Base-by-base conservation (phyloP, 441 rosid species). In the Adansonia rubrostipa region DNA sequence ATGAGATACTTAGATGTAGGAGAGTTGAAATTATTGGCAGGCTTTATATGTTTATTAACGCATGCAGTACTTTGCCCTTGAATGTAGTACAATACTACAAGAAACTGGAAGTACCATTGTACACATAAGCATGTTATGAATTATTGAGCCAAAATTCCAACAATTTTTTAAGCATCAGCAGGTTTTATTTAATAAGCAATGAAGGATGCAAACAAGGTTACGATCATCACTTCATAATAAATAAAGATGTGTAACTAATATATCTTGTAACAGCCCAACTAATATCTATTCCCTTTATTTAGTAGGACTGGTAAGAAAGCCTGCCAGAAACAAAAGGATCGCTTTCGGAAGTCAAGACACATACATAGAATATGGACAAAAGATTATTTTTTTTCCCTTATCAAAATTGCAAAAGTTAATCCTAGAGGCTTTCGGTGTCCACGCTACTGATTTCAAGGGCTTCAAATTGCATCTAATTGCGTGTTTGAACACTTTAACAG, bases 251-350 rank as follows among this genome's bases (percentile, higher is more conserved):
- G 22, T 40, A 50, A 13, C 62, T 9, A 48, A 24, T 24, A 24
- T 24, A 24, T 24, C 67, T 82, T 61, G 87, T 82, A 81, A 84
- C 85, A 81, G 80, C 80, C 83, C 58, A 60, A 77, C 64, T 15
- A 5, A 60, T 14, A 40, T 0, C 24, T 5, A 48, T 40, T 2
- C 56, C 66, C 11, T 24, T 78, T 48, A 54, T 20, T 17, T 19
- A 15, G 75, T 70, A 54, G 44, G 73, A 68, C 79, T 73, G 79
- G 79, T 77, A 57, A 83, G 79, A 82, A 84, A 78, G 81, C 80
- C 89, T 78, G 80, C 77, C 75, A 58, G 6, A 74, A 50, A 36
- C 50, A 44, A n/a, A 20, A 13, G 6, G 28, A 7, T 17, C 14
- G 28, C 33, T 10, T 68, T 53, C 67, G 28, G 48, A 19, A 50